Evolutionary conservation across 768 basidiomycete genomes (phyloP).

Genomic region (Termitomyces sp.): DNA sequence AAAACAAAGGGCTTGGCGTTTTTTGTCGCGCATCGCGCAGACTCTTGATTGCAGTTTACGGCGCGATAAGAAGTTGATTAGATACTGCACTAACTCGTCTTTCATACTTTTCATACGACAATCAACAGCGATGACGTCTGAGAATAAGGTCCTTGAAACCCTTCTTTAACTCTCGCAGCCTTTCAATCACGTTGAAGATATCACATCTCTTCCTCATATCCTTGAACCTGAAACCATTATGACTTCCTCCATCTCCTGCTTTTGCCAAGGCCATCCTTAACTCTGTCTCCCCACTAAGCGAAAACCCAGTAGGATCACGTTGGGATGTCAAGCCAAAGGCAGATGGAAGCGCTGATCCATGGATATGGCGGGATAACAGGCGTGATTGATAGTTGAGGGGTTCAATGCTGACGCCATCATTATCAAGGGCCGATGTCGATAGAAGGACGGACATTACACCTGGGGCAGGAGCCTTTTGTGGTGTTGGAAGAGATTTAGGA

Average conservation of each 20-base stretch:
- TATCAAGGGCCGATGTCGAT: slow-evolving; percentile 8
- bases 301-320: slow-evolving; percentile 31
- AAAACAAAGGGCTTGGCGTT: too few relatives aligned
- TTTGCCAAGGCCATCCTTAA: slow-evolving; percentile 48
- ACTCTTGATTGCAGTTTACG: too few relatives aligned
- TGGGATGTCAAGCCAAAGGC: slow-evolving; percentile 13
- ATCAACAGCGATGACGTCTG: not conserved
- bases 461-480: slow-evolving; percentile 10
- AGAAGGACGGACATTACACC: slow-evolving; percentile 9
- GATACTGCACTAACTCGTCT: not conserved
- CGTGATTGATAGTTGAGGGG: slow-evolving; percentile 14
- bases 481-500: slow-evolving; percentile 10
- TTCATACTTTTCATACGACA: not conserved
- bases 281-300: slow-evolving; percentile 57
- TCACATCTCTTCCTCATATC: slow-evolving; percentile 12
- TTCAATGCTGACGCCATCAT: slow-evolving; percentile 3
- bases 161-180: slow-evolving; percentile 9
- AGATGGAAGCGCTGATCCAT: slow-evolving; percentile 16
- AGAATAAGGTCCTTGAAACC: slow-evolving; percentile 26
- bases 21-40: too few relatives aligned
- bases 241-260: slow-evolving; percentile 17
- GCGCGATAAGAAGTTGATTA: too few relatives aligned
- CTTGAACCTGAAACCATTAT: slow-evolving; percentile 14
- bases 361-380: not conserved
- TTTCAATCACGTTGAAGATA: slow-evolving; percentile 5